These are phyloP conservation scores for Alternaria triticina DNA, from an alignment of 2,329 filamentous ascomycete species.

Conservation along the genomic window DNA sequence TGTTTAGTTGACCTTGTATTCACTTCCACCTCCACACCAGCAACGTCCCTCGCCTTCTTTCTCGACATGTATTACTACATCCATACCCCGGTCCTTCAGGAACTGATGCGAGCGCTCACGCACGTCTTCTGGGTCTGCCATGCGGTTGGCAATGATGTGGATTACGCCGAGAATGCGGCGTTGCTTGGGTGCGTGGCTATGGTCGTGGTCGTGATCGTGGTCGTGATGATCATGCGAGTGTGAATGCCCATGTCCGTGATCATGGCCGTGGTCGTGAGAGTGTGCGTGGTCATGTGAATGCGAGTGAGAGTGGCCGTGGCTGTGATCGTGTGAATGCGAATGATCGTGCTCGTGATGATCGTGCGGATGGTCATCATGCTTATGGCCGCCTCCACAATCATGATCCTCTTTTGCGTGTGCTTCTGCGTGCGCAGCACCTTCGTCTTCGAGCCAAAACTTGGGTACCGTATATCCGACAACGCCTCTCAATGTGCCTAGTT, in stretches of 20 bases:
- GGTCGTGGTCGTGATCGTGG: constrained; percentile 47
- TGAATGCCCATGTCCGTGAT: constrained; percentile 27
- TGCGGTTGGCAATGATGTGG: constrained; percentile 77
- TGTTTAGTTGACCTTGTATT: constrained; percentile 5
- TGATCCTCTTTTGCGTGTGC: constrained; percentile 51
- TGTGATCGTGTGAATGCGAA: constrained; percentile 32
- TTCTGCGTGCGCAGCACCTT: constrained; percentile 50
- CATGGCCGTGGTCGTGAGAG: constrained; percentile 11
- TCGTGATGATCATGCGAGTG: constrained; percentile 18
- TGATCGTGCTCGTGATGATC: constrained; percentile 20
- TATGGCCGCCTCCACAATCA: constrained; percentile 31
- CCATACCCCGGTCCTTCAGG: constrained; percentile 72
- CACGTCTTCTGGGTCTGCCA: constrained; percentile 81
- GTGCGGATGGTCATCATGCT: constrained; percentile 35
- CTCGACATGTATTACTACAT: constrained; percentile 88
- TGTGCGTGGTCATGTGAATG: constrained; percentile 43
- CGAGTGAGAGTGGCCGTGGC: constrained; percentile 33
- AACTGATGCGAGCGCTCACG: constrained; percentile 77
- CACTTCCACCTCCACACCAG: constrained; percentile 63
- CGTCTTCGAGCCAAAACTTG: constrained; percentile 90
- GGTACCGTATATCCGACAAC: constrained; percentile 86
- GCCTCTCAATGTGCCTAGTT: constrained; percentile 80
- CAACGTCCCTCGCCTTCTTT: constrained; percentile 75
- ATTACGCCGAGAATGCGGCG: constrained; percentile 78
- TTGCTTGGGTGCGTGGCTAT: constrained; percentile 38